phyloP scores from a whole-genome alignment of 257 asterid species.

The Parsonsia alboflavescens region DNA sequence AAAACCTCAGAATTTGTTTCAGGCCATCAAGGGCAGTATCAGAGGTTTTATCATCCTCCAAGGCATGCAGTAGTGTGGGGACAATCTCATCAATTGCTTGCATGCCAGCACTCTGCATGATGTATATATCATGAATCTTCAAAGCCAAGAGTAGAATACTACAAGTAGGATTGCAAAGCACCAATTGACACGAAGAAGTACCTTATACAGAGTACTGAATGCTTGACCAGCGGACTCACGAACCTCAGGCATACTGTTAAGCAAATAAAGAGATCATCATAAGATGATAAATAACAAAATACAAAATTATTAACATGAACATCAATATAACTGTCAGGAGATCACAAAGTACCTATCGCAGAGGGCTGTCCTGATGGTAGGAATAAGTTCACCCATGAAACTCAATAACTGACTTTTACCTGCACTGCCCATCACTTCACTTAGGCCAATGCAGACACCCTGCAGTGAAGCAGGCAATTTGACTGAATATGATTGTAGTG shows the following conservation, averaged over 20 bases:
- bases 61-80: constrained; percentile 90
- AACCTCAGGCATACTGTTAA: constrained; percentile 65
- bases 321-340: constrained; percentile 19
- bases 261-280: constrained; percentile 16
- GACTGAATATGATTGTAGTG: neutral
- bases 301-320: neutral
- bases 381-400: constrained; percentile 87
- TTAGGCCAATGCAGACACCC: constrained; percentile 98
- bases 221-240: constrained; percentile 97
- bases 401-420: constrained; percentile 88
- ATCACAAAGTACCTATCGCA: constrained; percentile 72
- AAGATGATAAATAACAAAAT: neutral
- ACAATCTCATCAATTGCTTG: constrained; percentile 99
- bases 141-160: neutral
- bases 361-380: constrained; percentile 91
- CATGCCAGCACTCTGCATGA: constrained; percentile 87
- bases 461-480: constrained; percentile 25
- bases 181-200: constrained; percentile 19
- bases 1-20: constrained; percentile 86
- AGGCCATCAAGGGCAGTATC: constrained; percentile 99
- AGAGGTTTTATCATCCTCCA: constrained; percentile 83
- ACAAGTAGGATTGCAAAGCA: constrained; percentile 1
- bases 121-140: neutral
- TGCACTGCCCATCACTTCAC: constrained; percentile 98
- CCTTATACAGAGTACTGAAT: constrained; percentile 97